Base-by-base conservation (phyloP, 2,329 filamentous ascomycete species). In the Aspergillus ochraceoroseus region DNA sequence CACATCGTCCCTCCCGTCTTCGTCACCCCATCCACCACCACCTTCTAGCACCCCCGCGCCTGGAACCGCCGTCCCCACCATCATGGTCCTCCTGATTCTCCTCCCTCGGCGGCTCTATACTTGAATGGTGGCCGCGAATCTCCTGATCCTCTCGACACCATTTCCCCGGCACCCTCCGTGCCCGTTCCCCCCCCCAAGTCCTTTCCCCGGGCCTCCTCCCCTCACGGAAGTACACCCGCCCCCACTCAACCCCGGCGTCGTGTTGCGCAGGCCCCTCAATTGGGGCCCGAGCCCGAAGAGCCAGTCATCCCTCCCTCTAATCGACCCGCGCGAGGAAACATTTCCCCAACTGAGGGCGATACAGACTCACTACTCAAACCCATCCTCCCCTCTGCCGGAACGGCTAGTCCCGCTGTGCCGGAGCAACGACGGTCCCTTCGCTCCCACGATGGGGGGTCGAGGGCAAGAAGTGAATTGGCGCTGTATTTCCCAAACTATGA, bases 401-500 rank as follows among this genome's bases (percentile, higher is more conserved):
- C 41, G 35, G 41, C 35, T 14, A 36, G 34, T 15, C 32, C 41
- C 14, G 33, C 32, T 23, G 32, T 28, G 34, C 35, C 32, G 13
- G 45, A 53, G 25, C 82, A 85, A 52, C 83, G 78, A 62, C 71
- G 89, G 57, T 90, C 87, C 60, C 71, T 95, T 61, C 79, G 90
- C 48, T 94, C 87, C 37, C 85, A 94, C 57, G 87, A 94, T 60
- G 77, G 76, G 56, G 85, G 83, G 7, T 83, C 83, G 36, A 77
- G 87, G 53, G 83, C 88, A 67, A 95, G 94, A 73, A 95, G 88
- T 66, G 89, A 95, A 59, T 74, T 96, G 46, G 83, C 88, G 25
- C 77, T 80, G 32, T 96, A 95, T 67, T 95, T 96, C 59, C 82
- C 85, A 37, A 89, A 94, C 58, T 96, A 95, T 65, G 89, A 95